Percentiles rank a stretch among this genome's conserved stretches.
These are phyloP conservation scores for Eimeria zaria DNA, from an alignment of 169 alveolate species.

Conservation along the genomic window DNA sequence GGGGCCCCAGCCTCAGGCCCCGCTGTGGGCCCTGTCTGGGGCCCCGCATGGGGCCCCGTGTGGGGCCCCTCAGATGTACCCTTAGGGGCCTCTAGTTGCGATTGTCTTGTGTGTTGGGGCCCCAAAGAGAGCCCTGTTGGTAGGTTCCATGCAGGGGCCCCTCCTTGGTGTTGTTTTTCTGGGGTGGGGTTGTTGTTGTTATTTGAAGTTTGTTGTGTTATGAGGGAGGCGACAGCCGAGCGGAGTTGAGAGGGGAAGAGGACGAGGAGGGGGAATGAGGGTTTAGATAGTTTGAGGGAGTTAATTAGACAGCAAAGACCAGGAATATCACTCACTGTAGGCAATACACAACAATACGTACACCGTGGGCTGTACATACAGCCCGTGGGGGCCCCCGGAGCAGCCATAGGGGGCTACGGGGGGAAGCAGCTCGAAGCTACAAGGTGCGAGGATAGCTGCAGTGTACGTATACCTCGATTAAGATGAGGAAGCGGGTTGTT, in stretches of 20 bases:
- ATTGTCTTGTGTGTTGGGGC: background rate
- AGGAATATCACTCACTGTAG: background rate
- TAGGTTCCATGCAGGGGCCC: background rate
- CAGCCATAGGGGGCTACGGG: background rate
- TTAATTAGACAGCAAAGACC: background rate
- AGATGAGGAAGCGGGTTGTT: background rate
- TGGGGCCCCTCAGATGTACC: background rate
- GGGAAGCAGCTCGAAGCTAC: too few species aligned
- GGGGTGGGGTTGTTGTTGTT: too few species aligned
- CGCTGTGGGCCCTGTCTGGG: too few species aligned
- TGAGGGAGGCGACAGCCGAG: background rate
- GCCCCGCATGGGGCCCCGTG: background rate
- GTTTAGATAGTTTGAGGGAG: background rate
- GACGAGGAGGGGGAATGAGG: background rate
- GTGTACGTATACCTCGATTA: background rate
- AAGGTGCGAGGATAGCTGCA: background rate
- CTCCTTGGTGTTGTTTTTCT: background rate
- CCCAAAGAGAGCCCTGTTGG: background rate
- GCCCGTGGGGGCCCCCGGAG: background rate
- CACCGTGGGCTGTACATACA: background rate
- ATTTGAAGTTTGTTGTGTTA: background rate
- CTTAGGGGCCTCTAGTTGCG: background rate
- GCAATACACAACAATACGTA: background rate
- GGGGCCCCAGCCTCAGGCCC: too few species aligned
- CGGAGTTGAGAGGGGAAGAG: background rate